Base-by-base conservation (phyloP, 257 asterid species). In the Schizonepeta tenuifolia region DNA sequence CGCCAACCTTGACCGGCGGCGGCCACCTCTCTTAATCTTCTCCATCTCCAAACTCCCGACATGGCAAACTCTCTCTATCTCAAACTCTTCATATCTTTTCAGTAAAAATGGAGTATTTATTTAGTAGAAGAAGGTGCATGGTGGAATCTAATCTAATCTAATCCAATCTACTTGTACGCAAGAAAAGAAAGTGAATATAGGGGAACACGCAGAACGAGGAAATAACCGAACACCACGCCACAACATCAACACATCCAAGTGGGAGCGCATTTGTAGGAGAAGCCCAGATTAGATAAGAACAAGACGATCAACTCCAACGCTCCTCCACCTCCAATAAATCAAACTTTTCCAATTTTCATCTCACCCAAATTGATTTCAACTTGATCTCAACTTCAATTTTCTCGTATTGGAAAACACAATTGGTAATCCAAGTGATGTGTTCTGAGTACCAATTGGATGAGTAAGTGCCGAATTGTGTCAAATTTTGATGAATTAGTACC, bases 41-140 rank as follows among this genome's bases (percentile, higher is more conserved):
- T 80, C 84, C 94, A 89, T 87, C 94, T 81, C 83, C 86, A 87
- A 47, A 83, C 76, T 54, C 90, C 92, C 21, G 83, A 77, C 91
- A 89, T 89, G 22, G 51, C 65, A 65, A 74, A 56, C 31, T 57
- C 51, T 1, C 22, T 4, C 35, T 46, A 0, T 5, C 56, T 21
- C 26, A 51, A 54, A 59, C 7, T 49, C 64, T 50, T 49, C 50
- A 40, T 8, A 60, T 26, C 31, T 35, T 17, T 36, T 24, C 6
- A 10, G 77, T 47, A 12, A 67, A 62, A 56, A 47, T n/a, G 33
- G 20, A 40, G 20, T 7, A 44, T 44, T 35, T 62, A 33, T 55
- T 47, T 6, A 64, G 60, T n/a, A 57, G 60, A 55, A 65, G 14
- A 47, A 7, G 59, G 2, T 24, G 55, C 33, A 35, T 58, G 24